Conservation (phyloP, 805 yeast species). For the Candida ficus region DNA sequence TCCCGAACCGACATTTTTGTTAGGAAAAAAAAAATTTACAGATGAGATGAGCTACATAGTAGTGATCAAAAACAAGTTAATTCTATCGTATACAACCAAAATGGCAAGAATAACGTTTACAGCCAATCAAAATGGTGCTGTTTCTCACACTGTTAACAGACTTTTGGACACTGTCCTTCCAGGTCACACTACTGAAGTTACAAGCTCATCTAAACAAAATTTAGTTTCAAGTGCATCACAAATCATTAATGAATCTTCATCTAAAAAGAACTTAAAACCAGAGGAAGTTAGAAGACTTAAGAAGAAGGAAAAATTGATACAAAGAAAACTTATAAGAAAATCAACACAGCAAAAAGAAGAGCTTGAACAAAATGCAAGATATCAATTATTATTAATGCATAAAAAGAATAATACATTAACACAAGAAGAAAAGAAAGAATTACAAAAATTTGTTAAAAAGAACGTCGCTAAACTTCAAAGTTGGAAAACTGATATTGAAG, state of each 20-base stretch:
- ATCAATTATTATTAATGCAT: slow-evolving; percentile 31
- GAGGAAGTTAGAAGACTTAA: slow-evolving; percentile 29
- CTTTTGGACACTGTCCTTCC: slow-evolving; percentile 34
- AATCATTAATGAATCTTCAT: slow-evolving; percentile 30
- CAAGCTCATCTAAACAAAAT: slow-evolving; percentile 14
- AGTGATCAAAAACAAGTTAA: not conserved
- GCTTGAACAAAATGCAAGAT: slow-evolving; percentile 29
- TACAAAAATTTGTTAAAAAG: slow-evolving; percentile 30
- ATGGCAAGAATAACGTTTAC: slow-evolving; percentile 11
- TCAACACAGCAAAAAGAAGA: slow-evolving; percentile 18
- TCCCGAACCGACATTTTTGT: not conserved
- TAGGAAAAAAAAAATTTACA: not conserved
- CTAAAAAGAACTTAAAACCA: slow-evolving; percentile 28
- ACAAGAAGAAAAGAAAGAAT: slow-evolving; percentile 28
- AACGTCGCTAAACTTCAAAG: slow-evolving; percentile 35
- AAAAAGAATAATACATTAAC: slow-evolving; percentile 27
- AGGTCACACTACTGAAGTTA: slow-evolving; percentile 24
- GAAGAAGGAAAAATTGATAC: slow-evolving; percentile 29
- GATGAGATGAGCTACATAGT: slow-evolving; percentile 3
- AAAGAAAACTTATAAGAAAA: slow-evolving; percentile 23
- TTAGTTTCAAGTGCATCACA: slow-evolving; percentile 29
- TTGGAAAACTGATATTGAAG: slow-evolving; percentile 36
- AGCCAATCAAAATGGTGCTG: not conserved
- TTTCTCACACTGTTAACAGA: slow-evolving; percentile 36
- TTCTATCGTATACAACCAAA: too few relatives aligned